Conservation (phyloP, 768 basidiomycete species). For the Xerocomus brunneocitrinus region DNA sequence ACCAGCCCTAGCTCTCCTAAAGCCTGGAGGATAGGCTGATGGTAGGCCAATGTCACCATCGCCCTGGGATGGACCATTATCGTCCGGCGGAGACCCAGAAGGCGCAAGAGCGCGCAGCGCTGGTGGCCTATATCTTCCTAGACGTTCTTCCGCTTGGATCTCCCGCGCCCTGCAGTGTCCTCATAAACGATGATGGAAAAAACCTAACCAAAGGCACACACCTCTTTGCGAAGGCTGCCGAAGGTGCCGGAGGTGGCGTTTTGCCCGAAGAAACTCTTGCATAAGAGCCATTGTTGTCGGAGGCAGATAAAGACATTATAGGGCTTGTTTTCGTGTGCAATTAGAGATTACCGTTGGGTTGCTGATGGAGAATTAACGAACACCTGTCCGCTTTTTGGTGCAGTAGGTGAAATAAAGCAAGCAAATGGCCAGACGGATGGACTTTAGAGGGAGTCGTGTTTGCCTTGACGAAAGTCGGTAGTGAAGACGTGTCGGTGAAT, state of each 20-base stretch:
- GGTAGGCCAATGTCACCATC: conserved; percentile 59
- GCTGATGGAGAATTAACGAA: conserved; percentile 35
- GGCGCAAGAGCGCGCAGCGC: conserved; percentile 66
- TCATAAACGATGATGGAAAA: conserved; percentile 17
- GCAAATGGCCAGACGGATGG: conserved; percentile 15
- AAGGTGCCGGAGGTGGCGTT: conserved; percentile 86
- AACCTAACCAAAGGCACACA: conserved; percentile 29
- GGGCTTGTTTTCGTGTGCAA: conserved; percentile 49
- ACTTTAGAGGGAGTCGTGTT: conserved; percentile 25
- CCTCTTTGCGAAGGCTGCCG: conserved; percentile 88
- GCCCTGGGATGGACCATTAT: conserved; percentile 54
- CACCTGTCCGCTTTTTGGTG: conserved; percentile 29
- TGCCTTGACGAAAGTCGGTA: conserved; percentile 22
- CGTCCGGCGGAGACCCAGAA: conserved; percentile 70
- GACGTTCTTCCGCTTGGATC: conserved; percentile 71
- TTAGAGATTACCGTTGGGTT: conserved; percentile 71
- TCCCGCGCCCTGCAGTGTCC: conserved; percentile 65
- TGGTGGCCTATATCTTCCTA: conserved; percentile 75
- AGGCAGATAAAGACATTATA: conserved; percentile 92
- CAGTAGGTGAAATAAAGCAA: conserved; percentile 25
- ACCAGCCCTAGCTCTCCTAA: conserved; percentile 93
- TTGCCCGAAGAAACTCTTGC: conserved; percentile 81
- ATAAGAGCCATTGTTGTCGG: conserved; percentile 78
- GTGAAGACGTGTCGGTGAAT: conserved; percentile 25
- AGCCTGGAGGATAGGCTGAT: conserved; percentile 79